A percentile compares a stretch with the other conserved stretches of the same genome.
phyloP scores from a whole-genome alignment of 345 rosid genomes.

The Populus pruinosa region DNA sequence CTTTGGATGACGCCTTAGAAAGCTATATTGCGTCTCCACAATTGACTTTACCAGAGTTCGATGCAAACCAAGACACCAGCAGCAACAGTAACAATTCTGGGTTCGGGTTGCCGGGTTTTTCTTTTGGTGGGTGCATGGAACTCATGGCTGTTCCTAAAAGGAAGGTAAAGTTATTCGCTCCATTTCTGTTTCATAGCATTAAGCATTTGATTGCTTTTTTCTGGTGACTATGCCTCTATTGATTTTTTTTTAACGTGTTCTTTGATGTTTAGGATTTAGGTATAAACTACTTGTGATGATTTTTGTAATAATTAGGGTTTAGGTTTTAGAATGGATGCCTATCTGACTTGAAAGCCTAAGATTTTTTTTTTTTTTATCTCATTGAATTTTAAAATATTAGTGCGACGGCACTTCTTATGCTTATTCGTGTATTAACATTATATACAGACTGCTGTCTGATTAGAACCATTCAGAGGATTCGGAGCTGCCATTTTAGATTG shows the following conservation, averaged over 20 bases:
- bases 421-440: neutral
- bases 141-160: conserved; percentile 93
- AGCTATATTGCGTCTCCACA: conserved; percentile 26
- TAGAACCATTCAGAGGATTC: neutral
- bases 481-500: neutral
- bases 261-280: neutral
- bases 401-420: neutral
- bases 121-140: conserved; percentile 62
- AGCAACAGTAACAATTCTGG: conserved; percentile 20
- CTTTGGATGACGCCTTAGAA: conserved; percentile 31
- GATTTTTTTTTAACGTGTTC: neutral
- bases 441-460: neutral
- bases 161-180: conserved; percentile 38
- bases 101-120: conserved; percentile 43
- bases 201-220: neutral
- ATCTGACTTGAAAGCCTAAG: neutral
- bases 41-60: conserved; percentile 40
- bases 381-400: neutral
- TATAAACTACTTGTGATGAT: neutral
- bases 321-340: neutral
- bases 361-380: neutral
- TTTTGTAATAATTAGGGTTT: conserved; percentile 1
- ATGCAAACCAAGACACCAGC: conserved; percentile 26
- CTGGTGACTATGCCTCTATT: neutral
- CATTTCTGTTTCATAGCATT: neutral